These are phyloP conservation scores for Eremothecium gossypii DNA, from an alignment of 1,139 yeast genomes.

Conservation along the genomic window DNA sequence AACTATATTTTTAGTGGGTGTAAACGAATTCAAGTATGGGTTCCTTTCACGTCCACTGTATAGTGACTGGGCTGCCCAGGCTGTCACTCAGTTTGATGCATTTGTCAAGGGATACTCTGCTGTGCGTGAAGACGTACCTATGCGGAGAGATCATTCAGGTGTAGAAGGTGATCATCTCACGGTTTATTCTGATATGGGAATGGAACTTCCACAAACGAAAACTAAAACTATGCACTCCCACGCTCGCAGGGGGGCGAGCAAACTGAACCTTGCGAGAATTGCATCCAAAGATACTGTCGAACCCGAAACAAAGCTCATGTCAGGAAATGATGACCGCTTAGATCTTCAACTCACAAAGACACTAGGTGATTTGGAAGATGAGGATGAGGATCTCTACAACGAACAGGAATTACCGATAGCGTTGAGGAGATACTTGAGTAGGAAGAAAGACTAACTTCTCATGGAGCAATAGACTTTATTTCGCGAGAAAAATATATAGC, in stretches of 20 bases:
- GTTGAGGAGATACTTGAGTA: slow-evolving; percentile 14
- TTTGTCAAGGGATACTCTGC: slow-evolving; percentile 14
- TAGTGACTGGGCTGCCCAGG: slow-evolving; percentile 37
- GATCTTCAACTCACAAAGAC: slow-evolving; percentile 15
- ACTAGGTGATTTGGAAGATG: slow-evolving; percentile 24
- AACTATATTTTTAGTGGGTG: slow-evolving; percentile 38
- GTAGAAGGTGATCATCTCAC: too few species aligned
- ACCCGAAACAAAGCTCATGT: too few species aligned
- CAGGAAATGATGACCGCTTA: slow-evolving; percentile 4
- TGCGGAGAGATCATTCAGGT: too few species aligned
- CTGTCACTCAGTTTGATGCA: slow-evolving; percentile 28
- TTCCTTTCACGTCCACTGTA: slow-evolving; percentile 39
- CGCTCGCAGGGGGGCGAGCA: too few species aligned
- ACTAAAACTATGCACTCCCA: too few species aligned
- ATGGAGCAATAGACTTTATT: neutral
- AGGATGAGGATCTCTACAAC: slow-evolving; percentile 14
- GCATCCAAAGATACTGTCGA: slow-evolving; percentile 9
- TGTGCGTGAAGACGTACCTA: too few species aligned
- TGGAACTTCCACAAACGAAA: too few species aligned
- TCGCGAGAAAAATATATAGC: neutral
- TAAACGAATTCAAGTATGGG: slow-evolving; percentile 40
- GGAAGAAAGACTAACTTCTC: too few species aligned
- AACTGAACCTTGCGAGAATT: slow-evolving; percentile 17
- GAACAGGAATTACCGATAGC: slow-evolving; percentile 31
- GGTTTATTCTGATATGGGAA: too few species aligned